Base-by-base conservation (phyloP, 2,329 filamentous ascomycete species). In the Ceratocystiopsis brevicomis region DNA sequence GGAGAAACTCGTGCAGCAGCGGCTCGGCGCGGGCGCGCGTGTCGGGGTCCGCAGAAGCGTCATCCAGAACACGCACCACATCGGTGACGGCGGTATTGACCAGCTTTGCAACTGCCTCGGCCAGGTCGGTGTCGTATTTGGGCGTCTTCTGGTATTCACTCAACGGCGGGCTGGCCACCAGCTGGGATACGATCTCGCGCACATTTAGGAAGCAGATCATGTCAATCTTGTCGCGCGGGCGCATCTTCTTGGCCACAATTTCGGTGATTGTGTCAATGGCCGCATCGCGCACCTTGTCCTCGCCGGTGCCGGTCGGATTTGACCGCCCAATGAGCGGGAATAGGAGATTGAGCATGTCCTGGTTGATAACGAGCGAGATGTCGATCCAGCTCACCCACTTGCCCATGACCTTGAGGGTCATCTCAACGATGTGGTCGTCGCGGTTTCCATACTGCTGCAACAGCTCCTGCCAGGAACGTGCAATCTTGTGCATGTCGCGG, bases 311-410 rank as follows among this genome's bases (percentile, higher is more conserved):
- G 53, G 68, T 61, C 49, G 69, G 56, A 57, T 76, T 71, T 55
- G 76, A 67, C 59, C 79, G 81, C n/a, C 83, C 84, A 44, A 93
- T 80, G 50, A 96, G 74, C 50, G 90, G 81, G 54, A 95, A 79
- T 46, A 98, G 69, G 40, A 86, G 71, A 56, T 73, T 77, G 54
- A 96, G 75, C 71, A 94, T 90, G 43, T 79, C 74, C 56, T 87
- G 76, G 59, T 92, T 93, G 53, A 98, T 84, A 38, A 98, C 78
- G 45, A 98, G 68, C 41, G 81, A 82, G 53, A 98, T 96, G 56
- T 96, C 90, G 55, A 92, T 93, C 90, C 90, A 98, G 69, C 86
- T 92, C 47, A 94, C 86, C 88, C 90, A 98, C 59, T 88, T 90
- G 35, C 85, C 86, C 50, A 98, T 76, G n/a, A 86, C 81, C 61